Evolutionary conservation across 768 basidiomycete genomes (phyloP), one percentile per base, ranked within the genome.

Genomic region (Lepiota brunneoincarnata): DNA sequence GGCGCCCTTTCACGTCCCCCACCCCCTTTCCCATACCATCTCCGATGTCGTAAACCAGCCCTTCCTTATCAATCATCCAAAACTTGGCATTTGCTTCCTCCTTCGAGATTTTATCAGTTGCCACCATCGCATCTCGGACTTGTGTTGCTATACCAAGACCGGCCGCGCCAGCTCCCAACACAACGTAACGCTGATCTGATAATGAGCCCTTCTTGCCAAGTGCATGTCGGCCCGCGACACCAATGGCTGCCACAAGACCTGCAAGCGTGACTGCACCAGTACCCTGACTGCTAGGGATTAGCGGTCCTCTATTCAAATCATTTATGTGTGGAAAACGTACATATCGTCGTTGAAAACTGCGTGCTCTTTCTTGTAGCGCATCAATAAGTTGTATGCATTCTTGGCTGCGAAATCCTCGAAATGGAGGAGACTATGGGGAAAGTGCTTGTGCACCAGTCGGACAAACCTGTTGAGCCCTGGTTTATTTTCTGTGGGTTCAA

Each of bases 261-360:
- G 89, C 78, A 18, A 91, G 77, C 0, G 87, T 84, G 28, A 91
- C 88, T 0, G 88, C 84, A 23, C 89, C 85, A 7, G 91, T 87
- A 34, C 87, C 86, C 75, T 89, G 87, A 23, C 85, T 88, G 54
- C 14, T 38, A 44, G 15, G 17, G 35, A 35, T 12, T 11, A 35
- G 18, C 35, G 2, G 4, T 12, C 11, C 3, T 20, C n/a, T n/a
- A n/a, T 18, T 2, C 6, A 44, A 6, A 11, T 35, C 23, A 44
- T 36, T 10, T n/a, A 46, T 18, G 47, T 31, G 26, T 17, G 10
- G 20, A 2, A 28, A 36, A 62, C 66, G 1, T 66, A 86, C 86
- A 93, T 87, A 64, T 94, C 91, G 58, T 94, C 92, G 64, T 94
- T 94, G 75, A 93, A 88, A 4, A 83, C 79, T 0, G 85, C 72